Conservation (phyloP, 495 filamentous ascomycete species). For the Pseudotulostoma volvatum region DNA sequence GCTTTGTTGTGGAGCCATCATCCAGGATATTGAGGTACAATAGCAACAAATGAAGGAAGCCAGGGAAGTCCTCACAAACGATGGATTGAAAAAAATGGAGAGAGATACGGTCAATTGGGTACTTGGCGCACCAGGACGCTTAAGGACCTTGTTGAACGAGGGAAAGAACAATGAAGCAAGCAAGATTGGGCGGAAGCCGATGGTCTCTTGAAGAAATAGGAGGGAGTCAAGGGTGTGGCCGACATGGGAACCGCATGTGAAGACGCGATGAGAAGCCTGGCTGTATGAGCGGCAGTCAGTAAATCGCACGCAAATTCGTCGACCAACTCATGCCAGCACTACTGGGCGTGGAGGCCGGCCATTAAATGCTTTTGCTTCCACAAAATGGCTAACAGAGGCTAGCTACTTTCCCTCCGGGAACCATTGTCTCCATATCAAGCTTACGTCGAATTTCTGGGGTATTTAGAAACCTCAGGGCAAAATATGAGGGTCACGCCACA, state of each 20-base stretch:
- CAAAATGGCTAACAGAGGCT: too few relatives aligned
- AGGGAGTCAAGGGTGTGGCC: conserved; percentile 41
- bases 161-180: conserved; percentile 37
- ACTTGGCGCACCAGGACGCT: conserved; percentile 37
- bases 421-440: too few relatives aligned
- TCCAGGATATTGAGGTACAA: conserved; percentile 33
- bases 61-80: conserved; percentile 15
- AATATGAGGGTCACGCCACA: too few relatives aligned
- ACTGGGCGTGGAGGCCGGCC: too few relatives aligned
- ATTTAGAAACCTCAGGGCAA: too few relatives aligned
- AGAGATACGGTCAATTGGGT: conserved; percentile 59
- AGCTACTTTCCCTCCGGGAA: too few relatives aligned
- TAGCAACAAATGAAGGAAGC: conserved; percentile 21
- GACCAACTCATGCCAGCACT: too few relatives aligned
- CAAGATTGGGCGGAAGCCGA: conserved; percentile 41
- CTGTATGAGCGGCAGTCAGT: too few relatives aligned
- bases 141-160: conserved; percentile 31
- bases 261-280: conserved; percentile 32
- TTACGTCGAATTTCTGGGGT: too few relatives aligned
- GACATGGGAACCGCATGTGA: conserved; percentile 45
- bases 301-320: too few relatives aligned
- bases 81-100: conserved; percentile 30
- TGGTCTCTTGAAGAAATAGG: conserved; percentile 33
- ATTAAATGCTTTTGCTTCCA: too few relatives aligned
- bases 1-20: conserved; percentile 62